Base-by-base conservation (phyloP, 345 rosid genomes). In the Conringia planisiliqua region DNA sequence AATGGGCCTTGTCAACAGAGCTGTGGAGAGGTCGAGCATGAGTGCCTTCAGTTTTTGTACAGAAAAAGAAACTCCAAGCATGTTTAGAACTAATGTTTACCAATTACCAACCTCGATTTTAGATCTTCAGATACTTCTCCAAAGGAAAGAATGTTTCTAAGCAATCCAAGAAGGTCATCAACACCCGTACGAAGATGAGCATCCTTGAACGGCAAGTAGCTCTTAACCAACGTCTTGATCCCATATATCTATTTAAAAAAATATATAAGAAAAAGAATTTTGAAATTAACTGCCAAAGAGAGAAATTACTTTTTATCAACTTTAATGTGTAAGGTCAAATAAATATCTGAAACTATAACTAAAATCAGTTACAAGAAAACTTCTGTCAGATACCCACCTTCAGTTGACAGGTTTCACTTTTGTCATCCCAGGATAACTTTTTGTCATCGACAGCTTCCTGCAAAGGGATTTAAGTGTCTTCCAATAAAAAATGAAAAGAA, bases 141-240 rank as follows among this genome's bases (percentile, higher is more conserved):
- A 83, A 71, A 85, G 50, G 80, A 62, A 77, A 92, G 90, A 26
- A 90, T 48, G 80, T 81, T 90, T 82, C 83, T 84, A 4, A 95
- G 86, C 72, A 85, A 81, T 62, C 78, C 86, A 57, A 95, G 66
- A 80, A 92, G 92, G 58, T 75, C 83, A 72, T 87, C 90, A 56
- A 95, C 87, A 65, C 86, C 92, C 67, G 83, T 84, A 33, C 98
- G 99, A 78, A 95, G 96, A 77, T 90, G 97, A 62, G 90, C 89
- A 85, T 95, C 99, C 80, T 95, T 95, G 10, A 84, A 82, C 36
- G 99, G 98, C 85, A 95, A 85, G 80, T 88, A 90, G 83, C 97
- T 92, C 78, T 90, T 92, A 72, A 92, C 99, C 79, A 95, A 78
- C 55, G 96, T 82, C 86, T 95, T 95, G 70, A 95, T 83, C 62